A percentile compares a stretch with the other conserved stretches of the same genome.
phyloP scores from a whole-genome alignment of 2,329 filamentous ascomycete species.

The Amylocarpus encephaloides region DNA sequence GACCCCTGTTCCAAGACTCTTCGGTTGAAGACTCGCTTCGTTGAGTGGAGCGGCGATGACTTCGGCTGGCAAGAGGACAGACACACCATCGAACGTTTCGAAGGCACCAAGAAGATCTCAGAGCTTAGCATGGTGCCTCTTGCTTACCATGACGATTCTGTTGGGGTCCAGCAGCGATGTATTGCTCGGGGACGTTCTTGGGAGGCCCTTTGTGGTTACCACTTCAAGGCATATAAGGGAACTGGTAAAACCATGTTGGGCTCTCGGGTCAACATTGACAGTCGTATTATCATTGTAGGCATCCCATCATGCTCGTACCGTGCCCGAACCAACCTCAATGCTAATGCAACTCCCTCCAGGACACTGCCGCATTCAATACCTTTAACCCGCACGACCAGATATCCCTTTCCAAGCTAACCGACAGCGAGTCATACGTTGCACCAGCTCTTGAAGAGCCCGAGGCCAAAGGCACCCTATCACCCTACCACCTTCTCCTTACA shows the following conservation, averaged over 20 bases:
- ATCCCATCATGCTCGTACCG: not conserved
- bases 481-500: conserved; percentile 2
- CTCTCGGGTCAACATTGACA: conserved; percentile 2
- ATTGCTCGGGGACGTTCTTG: conserved; percentile 1
- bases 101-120: conserved; percentile 5
- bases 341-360: not conserved
- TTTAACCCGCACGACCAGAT: conserved; percentile 3
- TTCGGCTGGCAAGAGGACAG: conserved; percentile 1
- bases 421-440: not conserved
- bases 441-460: not conserved
- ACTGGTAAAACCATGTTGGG: not conserved
- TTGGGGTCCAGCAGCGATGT: conserved; percentile 4
- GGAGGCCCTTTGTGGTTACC: conserved; percentile 3
- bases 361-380: conserved; percentile 6
- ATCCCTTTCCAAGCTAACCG: not conserved
- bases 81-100: not conserved
- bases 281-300: conserved; percentile 4
- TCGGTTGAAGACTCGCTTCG: not conserved
- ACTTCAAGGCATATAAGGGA: conserved; percentile 3
- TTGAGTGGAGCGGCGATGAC: conserved; percentile 4
- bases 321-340: not conserved
- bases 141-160: not conserved
- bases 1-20: not conserved
- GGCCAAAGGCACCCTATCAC: not conserved
- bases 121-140: conserved; percentile 1